Conservation (phyloP, 2,329 filamentous ascomycete genomes). For the Hymenoscyphus fraxineus region DNA sequence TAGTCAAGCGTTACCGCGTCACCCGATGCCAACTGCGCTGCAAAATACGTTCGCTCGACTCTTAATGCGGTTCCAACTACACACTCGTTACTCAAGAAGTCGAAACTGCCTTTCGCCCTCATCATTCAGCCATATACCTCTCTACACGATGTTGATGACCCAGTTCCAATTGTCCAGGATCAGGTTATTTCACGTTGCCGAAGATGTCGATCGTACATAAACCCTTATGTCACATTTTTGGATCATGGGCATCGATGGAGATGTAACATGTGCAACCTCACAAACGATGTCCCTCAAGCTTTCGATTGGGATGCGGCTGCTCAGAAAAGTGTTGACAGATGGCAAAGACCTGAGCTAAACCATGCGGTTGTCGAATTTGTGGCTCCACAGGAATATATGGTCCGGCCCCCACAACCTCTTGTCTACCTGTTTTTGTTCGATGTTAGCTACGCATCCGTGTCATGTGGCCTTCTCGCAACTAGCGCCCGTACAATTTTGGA, state of each 20-base stretch:
- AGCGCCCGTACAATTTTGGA: conserved; percentile 91
- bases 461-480: conserved; percentile 86
- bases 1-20: conserved; percentile 89
- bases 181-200: conserved; percentile 96
- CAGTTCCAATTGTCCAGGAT: conserved; percentile 87
- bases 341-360: conserved; percentile 90
- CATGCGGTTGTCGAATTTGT: conserved; percentile 97
- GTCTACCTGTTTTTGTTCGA: conserved; percentile 96
- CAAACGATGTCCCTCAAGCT: conserved; percentile 97
- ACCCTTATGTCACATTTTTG: conserved; percentile 92
- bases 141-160: conserved; percentile 88
- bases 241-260: conserved; percentile 97
- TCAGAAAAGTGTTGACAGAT: conserved; percentile 87
- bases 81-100: conserved; percentile 91
- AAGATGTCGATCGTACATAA: conserved; percentile 95
- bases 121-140: conserved; percentile 94
- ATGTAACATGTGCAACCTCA: conserved; percentile 99
- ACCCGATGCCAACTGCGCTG: conserved; percentile 82
- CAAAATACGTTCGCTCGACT: conserved; percentile 93
- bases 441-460: conserved; percentile 85
- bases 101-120: conserved; percentile 88
- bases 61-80: conserved; percentile 92
- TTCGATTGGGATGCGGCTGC: conserved; percentile 96
- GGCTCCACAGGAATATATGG: conserved; percentile 99
- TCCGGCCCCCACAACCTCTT: conserved; percentile 88